Evolutionary conservation across 31 red algal genomes (phyloP).

Genomic region (Porphyra umbilicalis): DNA sequence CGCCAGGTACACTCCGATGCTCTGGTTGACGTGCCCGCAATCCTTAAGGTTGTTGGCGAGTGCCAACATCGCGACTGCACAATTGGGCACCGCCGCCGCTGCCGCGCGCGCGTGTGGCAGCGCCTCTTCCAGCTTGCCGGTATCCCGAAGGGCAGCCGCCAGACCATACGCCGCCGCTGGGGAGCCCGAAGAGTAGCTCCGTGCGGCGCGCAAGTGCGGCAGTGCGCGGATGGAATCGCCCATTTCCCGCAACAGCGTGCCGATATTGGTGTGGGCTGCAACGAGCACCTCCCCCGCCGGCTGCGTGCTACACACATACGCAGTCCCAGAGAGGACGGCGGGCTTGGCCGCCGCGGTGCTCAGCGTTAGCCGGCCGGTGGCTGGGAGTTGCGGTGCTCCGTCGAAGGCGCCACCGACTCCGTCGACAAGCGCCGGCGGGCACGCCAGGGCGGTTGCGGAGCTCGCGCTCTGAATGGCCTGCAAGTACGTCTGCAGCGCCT

Average conservation of each 20-base stretch:
- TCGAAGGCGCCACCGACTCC: conserved; percentile 21
- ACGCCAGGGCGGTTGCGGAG: too few relatives aligned
- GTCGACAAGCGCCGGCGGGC: too few relatives aligned
- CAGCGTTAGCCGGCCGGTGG: conserved; percentile 19
- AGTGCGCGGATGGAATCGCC: conserved; percentile 44
- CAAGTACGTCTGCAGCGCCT: conserved; percentile 51
- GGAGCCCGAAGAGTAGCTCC: conserved; percentile 34
- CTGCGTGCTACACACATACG: background rate
- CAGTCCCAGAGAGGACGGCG: background rate
- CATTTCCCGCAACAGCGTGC: conserved; percentile 48
- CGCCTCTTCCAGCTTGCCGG: conserved; percentile 64
- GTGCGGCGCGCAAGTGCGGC: conserved; percentile 46
- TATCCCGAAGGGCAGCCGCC: conserved; percentile 53
- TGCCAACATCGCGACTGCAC: conserved; percentile 47
- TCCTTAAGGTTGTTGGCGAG: conserved; percentile 77
- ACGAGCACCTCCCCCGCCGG: conserved; percentile 4
- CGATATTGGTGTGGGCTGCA: conserved; percentile 64
- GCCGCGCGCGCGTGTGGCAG: conserved; percentile 43
- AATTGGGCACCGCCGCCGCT: conserved; percentile 45
- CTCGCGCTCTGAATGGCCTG: conserved; percentile 40
- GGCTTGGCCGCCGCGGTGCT: background rate
- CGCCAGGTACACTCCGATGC: conserved; percentile 41
- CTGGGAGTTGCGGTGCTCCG: conserved; percentile 26
- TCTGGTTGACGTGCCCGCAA: conserved; percentile 46
- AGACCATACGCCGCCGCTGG: conserved; percentile 58